Conservation (phyloP, 225 moss, liverwort and hornwort species). For the Rhytidiadelphus loreus region DNA sequence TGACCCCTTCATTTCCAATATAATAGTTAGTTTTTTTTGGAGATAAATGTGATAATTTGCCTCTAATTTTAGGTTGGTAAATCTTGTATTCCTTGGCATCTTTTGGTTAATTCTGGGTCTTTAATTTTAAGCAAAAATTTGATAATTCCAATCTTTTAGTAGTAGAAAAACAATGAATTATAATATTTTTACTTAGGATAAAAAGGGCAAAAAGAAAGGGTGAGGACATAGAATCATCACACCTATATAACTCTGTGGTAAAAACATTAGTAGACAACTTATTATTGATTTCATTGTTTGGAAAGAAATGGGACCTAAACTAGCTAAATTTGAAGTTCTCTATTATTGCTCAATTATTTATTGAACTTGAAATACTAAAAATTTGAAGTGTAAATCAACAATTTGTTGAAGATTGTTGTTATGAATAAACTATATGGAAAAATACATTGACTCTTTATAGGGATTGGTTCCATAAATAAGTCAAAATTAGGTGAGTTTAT, state of each 20-base stretch:
- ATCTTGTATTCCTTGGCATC: no score
- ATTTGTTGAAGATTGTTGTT: not conserved
- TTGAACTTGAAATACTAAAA: not conserved
- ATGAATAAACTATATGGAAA: not conserved
- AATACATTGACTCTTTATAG: not conserved
- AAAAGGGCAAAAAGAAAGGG: no score
- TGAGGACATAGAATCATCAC: not conserved
- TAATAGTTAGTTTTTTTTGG: not conserved
- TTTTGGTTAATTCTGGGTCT: not conserved
- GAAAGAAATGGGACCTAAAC: not conserved
- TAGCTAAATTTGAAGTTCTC: not conserved
- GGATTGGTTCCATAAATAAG: not conserved
- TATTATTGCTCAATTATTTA: not conserved
- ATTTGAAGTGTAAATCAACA: not conserved
- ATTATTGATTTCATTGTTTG: not conserved
- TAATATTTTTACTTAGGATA: rapidly evolving
- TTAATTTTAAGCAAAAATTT: not conserved
- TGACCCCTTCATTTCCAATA: not conserved
- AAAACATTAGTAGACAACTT: not conserved
- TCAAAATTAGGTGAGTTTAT: not conserved
- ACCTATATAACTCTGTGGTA: not conserved
- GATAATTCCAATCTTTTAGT: not conserved
- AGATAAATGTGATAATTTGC: not conserved
- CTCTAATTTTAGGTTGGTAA: not conserved
- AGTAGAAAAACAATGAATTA: not conserved